A percentile compares a stretch with the other conserved stretches of the same genome.
Conservation (phyloP, 768 basidiomycete genomes). For the Russula sp. region DNA sequence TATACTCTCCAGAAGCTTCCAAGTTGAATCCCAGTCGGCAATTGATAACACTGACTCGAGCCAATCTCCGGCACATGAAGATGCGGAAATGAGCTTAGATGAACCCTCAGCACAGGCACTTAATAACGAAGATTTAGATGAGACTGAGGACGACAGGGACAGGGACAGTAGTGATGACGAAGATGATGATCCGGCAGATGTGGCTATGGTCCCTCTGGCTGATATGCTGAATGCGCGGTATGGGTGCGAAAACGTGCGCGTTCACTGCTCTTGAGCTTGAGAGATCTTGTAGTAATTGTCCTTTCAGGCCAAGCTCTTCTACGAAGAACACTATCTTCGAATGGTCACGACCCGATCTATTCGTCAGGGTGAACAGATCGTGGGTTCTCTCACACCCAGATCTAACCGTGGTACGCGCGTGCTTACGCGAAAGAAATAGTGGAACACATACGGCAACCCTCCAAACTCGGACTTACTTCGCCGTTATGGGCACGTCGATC, state of each 20-base stretch:
- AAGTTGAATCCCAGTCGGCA: constrained; percentile 50
- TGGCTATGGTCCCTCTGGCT: constrained; percentile 93
- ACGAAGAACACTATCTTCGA: constrained; percentile 59
- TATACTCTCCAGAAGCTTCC: constrained; percentile 89
- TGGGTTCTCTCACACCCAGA: constrained; percentile 33
- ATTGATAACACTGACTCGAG: constrained; percentile 30
- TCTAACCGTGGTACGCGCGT: neutral
- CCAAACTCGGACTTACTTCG: constrained; percentile 93
- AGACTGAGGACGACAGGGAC: constrained; percentile 26
- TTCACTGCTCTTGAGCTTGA: neutral
- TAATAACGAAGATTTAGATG: constrained; percentile 34
- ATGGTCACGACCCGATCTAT: constrained; percentile 81
- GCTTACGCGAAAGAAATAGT: constrained; percentile 37
- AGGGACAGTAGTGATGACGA: constrained; percentile 47
- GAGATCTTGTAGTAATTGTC: neutral
- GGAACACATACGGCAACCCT: constrained; percentile 92
- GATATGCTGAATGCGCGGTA: constrained; percentile 92
- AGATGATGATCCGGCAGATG: constrained; percentile 53
- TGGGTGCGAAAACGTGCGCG: constrained; percentile 72
- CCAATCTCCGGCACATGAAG: constrained; percentile 24
- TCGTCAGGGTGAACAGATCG: constrained; percentile 78
- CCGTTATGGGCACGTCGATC: constrained; percentile 88
- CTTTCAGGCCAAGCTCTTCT: constrained; percentile 73
- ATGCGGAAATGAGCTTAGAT: constrained; percentile 32
- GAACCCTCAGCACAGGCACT: constrained; percentile 8